Evolutionary conservation across 2,329 filamentous ascomycete genomes (phyloP).

Genomic region (Curvularia hawaiiensis): DNA sequence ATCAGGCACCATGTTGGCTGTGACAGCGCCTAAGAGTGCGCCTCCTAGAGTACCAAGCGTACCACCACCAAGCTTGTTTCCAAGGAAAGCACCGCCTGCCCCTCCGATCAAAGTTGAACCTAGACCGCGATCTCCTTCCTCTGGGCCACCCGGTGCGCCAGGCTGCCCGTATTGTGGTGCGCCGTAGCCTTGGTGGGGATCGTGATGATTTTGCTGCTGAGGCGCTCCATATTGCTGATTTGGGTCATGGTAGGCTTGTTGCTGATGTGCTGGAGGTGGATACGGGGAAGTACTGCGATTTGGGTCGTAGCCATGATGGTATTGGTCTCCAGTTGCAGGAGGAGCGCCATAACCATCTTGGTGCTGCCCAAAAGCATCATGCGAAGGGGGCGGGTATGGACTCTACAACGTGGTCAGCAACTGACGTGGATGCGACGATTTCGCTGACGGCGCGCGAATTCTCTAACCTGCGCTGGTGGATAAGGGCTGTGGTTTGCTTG

Average conservation of each 20-base stretch:
- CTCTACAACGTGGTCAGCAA: constrained; percentile 28
- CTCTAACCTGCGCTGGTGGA: constrained; percentile 29
- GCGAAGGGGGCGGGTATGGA: constrained; percentile 36
- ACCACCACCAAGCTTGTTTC: constrained; percentile 60
- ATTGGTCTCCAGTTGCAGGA: constrained; percentile 27
- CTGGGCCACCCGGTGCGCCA: constrained; percentile 38
- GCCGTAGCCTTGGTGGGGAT: constrained; percentile 31
- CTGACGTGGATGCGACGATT: background rate
- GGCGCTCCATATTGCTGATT: constrained; percentile 29
- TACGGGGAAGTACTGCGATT: constrained; percentile 46
- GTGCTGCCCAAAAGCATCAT: constrained; percentile 34
- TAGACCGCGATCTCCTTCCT: constrained; percentile 61
- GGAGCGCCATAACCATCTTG: constrained; percentile 39
- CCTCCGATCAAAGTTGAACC: constrained; percentile 60
- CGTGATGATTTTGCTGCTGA: constrained; percentile 19
- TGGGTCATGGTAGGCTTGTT: constrained; percentile 26
- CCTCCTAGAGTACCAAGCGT: constrained; percentile 58
- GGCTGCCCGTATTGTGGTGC: constrained; percentile 49
- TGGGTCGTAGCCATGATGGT: constrained; percentile 43
- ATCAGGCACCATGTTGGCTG: constrained; percentile 58
- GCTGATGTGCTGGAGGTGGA: constrained; percentile 36
- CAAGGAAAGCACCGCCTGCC: constrained; percentile 60
- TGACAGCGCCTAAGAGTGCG: constrained; percentile 59
- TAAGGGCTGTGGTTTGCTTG: constrained; percentile 21
- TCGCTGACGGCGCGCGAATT: constrained; percentile 18